Conservation (phyloP, 768 basidiomycete genomes). For the Amanita jacksonii region DNA sequence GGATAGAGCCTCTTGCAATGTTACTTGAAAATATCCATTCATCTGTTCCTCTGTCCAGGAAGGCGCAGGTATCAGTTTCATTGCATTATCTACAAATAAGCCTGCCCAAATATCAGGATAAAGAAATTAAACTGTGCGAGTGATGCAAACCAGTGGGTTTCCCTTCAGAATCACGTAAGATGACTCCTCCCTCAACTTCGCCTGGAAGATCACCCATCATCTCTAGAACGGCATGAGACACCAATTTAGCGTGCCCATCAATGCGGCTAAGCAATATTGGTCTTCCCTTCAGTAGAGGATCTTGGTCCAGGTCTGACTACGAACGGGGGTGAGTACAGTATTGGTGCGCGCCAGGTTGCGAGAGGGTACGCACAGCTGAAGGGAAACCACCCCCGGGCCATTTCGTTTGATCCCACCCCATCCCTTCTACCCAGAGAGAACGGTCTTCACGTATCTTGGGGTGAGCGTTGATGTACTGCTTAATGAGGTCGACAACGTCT, state of each 20-base stretch:
- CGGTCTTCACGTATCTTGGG: conserved; percentile 46
- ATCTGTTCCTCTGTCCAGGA: conserved; percentile 50
- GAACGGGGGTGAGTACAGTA: too few relatives aligned
- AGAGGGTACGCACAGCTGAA: conserved; percentile 38
- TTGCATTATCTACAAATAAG: conserved; percentile 83
- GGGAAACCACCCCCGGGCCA: conserved; percentile 63
- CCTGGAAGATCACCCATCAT: conserved; percentile 45
- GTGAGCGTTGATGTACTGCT: conserved; percentile 45
- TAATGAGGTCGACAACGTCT: conserved; percentile 60
- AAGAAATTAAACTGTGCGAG: neutral
- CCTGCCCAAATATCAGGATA: conserved; percentile 27
- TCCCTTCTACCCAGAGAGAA: conserved; percentile 67
- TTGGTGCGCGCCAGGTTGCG: too few relatives aligned
- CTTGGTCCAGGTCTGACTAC: conserved; percentile 65
- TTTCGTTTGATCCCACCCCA: conserved; percentile 92
- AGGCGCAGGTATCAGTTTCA: conserved; percentile 63
- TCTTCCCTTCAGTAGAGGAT: conserved; percentile 55
- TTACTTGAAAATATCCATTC: conserved; percentile 48
- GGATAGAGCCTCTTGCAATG: conserved; percentile 60
- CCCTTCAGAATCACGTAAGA: conserved; percentile 42
- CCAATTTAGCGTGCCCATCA: conserved; percentile 84
- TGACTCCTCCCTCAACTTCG: conserved; percentile 22
- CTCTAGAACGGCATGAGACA: conserved; percentile 64
- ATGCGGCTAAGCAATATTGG: conserved; percentile 69
- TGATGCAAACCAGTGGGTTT: conserved; percentile 41